phyloP scores from a whole-genome alignment of 208 protist species.

The Acanthamoeba polyphaga region DNA sequence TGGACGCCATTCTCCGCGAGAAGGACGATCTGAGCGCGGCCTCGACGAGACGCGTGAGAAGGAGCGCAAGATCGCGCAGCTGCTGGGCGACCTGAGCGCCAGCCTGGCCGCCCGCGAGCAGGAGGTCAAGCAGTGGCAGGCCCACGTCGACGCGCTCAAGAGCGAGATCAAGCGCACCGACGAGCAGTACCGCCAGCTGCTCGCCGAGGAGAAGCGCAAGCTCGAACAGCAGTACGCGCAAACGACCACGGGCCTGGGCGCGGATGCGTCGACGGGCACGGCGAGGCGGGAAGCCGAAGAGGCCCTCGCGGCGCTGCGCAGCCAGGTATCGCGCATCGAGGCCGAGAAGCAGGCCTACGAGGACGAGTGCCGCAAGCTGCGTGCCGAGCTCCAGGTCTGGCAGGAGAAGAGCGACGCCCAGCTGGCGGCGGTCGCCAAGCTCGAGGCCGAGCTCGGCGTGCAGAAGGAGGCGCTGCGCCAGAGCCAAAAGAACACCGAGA shows the following conservation, averaged over 20 bases:
- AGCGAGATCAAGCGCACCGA: constrained; percentile 6
- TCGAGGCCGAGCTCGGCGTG: not conserved
- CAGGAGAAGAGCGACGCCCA: constrained; percentile 12
- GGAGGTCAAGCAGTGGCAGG: constrained; percentile 9
- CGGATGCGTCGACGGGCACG: too few relatives aligned
- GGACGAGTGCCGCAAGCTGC: not conserved
- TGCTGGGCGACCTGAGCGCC: not conserved
- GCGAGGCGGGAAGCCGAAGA: not conserved
- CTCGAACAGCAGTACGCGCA: not conserved
- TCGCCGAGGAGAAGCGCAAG: constrained; percentile 9
- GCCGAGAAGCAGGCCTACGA: constrained; percentile 1
- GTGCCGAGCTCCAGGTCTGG: not conserved
- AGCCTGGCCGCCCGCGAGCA: not conserved
- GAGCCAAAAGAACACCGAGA: constrained; percentile 19
- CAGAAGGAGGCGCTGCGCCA: constrained; percentile 6
- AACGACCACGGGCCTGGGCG: not conserved
- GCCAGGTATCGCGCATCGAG: not conserved
- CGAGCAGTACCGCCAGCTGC: constrained; percentile 25
- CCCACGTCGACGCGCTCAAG: not conserved
- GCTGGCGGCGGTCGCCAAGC: not conserved
- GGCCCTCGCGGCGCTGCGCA: not conserved
- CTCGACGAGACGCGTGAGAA: constrained; percentile 24
- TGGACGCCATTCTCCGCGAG: not conserved
- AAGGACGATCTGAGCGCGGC: not conserved
- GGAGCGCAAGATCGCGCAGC: not conserved